Evolutionary conservation across 208 protist genomes (phyloP).

Genomic region (Crithidia expoeki): DNA sequence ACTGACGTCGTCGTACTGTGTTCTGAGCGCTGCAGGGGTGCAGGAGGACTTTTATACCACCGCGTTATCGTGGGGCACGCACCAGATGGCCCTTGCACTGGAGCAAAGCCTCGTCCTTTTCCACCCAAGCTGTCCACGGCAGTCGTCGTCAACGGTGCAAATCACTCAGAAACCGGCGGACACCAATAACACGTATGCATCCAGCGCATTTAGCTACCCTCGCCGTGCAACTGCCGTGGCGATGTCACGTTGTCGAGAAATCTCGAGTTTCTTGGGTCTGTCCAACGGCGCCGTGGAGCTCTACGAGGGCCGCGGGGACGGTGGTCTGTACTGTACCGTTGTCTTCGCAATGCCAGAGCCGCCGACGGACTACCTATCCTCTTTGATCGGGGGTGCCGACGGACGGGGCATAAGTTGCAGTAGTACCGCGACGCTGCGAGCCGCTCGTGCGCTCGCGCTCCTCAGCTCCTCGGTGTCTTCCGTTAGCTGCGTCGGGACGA

Average conservation of each 20-base stretch:
- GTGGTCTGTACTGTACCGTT: constrained; percentile 35
- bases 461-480: constrained; percentile 49
- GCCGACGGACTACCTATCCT: constrained; percentile 36
- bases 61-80: constrained; percentile 71
- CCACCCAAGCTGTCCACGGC: constrained; percentile 52
- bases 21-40: constrained; percentile 69
- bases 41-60: constrained; percentile 84
- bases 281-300: constrained; percentile 59
- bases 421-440: constrained; percentile 11
- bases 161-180: constrained; percentile 12
- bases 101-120: constrained; percentile 75
- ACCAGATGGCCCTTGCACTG: constrained; percentile 67
- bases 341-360: constrained; percentile 63
- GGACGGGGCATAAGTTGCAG: constrained; percentile 14
- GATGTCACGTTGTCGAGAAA: constrained; percentile 60
- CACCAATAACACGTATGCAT: not conserved
- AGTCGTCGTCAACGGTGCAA: constrained; percentile 37
- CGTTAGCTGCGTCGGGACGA: constrained; percentile 59
- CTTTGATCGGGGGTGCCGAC: constrained; percentile 6
- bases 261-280: constrained; percentile 60
- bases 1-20: constrained; percentile 76
- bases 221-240: constrained; percentile 51
- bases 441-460: constrained; percentile 21
- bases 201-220: not conserved
- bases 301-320: constrained; percentile 52